Base-by-base conservation (phyloP, 176 grass and related monocot genomes). In the Oryza meridionalis region DNA sequence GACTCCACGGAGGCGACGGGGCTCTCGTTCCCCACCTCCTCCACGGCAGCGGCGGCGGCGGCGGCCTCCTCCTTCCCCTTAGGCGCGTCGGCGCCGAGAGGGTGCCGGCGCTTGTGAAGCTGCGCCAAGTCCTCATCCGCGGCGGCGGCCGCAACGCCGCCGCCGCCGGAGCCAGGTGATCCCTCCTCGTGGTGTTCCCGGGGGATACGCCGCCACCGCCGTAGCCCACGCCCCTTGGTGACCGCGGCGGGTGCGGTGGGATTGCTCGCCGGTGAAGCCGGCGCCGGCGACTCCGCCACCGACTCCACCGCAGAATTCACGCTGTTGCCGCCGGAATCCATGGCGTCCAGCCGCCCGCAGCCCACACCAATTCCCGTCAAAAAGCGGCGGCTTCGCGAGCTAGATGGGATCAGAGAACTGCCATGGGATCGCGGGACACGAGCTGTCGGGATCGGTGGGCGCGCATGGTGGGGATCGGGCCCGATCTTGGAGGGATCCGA, bases 1-100 rank as follows among this genome's bases (percentile, higher is more conserved):
- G 95, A 97, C 70, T 86, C 84, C 14, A 94, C 84, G 7, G 95
- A 97, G 33, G 95, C 88, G 72, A 89, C 86, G 24, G 90, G 92
- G 76, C 90, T 92, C 67, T 91, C 46, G 12, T 2, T 43, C 47
- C 16, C 47, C 47, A 50, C 88, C 47, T 82, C 90, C 72, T 82
- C 90, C 72, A 92, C 90, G 2, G 27, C 84, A 6, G 33, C 33
- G 33, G 33, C 33, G 5, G 33, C 32, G 2, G 65, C 72, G 6
- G 70, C 67, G 2, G 72, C 78, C 19, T 84, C 83, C 32, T 91
- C 24, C 70, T 92, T 90, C 65, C 86, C 84, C 75, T 80, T 86
- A 1, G 86, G 86, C 25, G 45, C 80, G 67, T 78, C 77, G 17
- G 66, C 72, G 2, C 16, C 69, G 24, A 84, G 72, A 0, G 74